Evolutionary conservation across 2,329 filamentous ascomycete species (phyloP), one percentile per base, ranked within the genome.

Genomic region (Aspergillus hortae): DNA sequence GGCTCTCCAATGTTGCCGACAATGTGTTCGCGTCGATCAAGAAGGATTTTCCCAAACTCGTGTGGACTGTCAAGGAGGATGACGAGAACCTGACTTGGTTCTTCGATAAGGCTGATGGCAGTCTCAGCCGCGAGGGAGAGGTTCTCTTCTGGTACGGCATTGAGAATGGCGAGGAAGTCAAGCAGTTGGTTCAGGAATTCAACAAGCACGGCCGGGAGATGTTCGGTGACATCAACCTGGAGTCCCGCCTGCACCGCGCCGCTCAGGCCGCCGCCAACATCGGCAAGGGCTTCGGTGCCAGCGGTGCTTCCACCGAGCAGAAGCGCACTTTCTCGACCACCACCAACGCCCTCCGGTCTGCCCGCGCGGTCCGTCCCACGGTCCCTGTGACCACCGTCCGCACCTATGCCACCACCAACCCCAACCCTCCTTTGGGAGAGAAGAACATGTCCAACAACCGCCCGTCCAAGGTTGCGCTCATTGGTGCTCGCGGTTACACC

Each of bases 51-150:
- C 86, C 91, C 50, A 90, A 88, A 75, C 80, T 97, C 59, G 88
- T 90, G 58, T 99, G 92, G 92, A 95, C 91, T n/a, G 92, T 96
- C 55, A 92, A 89, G 76, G 88, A 92, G 66, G 88, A 95, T 61
- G 92, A 97, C 64, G 92, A 97, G 80, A 96, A 97, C 71, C 79
- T 97, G 63, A 92, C 90, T 10, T 97, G 92, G 94, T 96, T 97
- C 79, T 95, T 95, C 61, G 92, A 96, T 74, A 96, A 96, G 80
- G 88, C 92, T 9, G 91, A 96, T 62, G 92, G 94, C 51, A 96
- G 90, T 72, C 82, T 96, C 63, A 90, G 88, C 56, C 85, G 86
- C 51, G 85, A 90, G 61, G 90, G 90, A 53, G 90, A 92, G 66
- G 90, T 96, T 36, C 86, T 97, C 66, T 97, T 97, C 80, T 97